Base-by-base conservation (phyloP, 176 grass and related monocot genomes). In the Lolium rigidum region DNA sequence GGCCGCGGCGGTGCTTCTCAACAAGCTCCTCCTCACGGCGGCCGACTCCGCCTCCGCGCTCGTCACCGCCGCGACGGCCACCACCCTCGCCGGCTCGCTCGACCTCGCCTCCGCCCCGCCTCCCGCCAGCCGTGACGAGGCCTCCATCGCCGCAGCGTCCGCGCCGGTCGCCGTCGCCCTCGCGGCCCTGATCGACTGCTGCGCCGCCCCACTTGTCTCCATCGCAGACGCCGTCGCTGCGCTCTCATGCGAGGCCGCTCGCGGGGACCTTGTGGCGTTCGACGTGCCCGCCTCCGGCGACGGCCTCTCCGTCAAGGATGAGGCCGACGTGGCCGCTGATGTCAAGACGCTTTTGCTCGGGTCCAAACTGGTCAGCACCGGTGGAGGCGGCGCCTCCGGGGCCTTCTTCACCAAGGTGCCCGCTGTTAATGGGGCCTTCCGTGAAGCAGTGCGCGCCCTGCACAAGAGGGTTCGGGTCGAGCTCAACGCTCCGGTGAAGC, bases 141-240 rank as follows among this genome's bases (percentile, higher is more conserved):
- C 86, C 20, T 48, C 81, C 0, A 69, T 99, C 44, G 90, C 88
- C 6, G 88, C 93, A 21, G 84, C 86, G 2, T 95, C 97, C 18
- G 92, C 86, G 12, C 87, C 94, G 2, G 84, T 70, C 2, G 54
- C 86, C 43, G 77, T 91, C 65, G 92, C 84, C 11, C 80, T 94
- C 50, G 89, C 86, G 11, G 94, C 94, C 5, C 50, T 95, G 10
- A 65, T 99, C 58, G 97, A 96, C 80, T 96, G 92, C 85, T 99
- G 97, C 86, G 88, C 90, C 9, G 51, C 90, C 24, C 91, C 92
- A 37, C 90, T 99, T 25, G 64, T 86, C 57, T 88, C 77, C 52
- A 85, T 99, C 43, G 89, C 86, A 10, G 97, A 99, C 35, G 97
- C 92, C 41, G 88, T 99, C 38, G 92, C 97, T 1, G 97, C 97